Conservation (phyloP, 129 eudicot genomes). For the Helianthus tuberosus region DNA sequence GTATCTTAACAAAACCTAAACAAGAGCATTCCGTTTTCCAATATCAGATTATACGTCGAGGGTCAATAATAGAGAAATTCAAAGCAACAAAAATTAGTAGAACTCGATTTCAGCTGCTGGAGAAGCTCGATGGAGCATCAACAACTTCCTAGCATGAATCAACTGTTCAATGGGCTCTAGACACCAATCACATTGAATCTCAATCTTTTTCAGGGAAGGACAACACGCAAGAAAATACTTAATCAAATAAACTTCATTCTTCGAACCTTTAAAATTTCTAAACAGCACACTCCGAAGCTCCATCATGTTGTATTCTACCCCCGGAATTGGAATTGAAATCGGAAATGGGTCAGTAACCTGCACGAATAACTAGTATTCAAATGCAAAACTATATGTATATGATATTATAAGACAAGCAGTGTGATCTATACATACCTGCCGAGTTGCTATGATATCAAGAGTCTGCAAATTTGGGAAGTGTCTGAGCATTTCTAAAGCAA, state of each 20-base stretch:
- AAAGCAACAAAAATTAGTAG: too few species aligned
- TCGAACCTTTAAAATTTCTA: background rate
- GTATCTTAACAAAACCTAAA: too few species aligned
- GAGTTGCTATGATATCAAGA: background rate
- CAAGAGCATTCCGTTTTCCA: too few species aligned
- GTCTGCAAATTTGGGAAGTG: conserved; percentile 11
- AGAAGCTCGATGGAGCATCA: too few species aligned
- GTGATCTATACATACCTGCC: background rate
- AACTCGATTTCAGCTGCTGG: too few species aligned
- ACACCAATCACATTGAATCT: too few species aligned
- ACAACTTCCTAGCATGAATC: too few species aligned
- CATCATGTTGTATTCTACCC: background rate
- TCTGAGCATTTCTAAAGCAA: background rate
- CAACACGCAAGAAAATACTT: too few species aligned
- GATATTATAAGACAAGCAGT: background rate
- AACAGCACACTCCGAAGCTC: conserved; percentile 1
- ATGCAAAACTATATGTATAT: background rate
- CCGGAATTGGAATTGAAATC: background rate
- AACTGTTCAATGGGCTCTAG: too few species aligned
- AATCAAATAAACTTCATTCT: background rate
- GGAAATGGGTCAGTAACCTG: background rate
- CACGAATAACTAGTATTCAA: background rate
- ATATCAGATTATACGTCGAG: too few species aligned
- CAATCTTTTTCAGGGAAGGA: too few species aligned
- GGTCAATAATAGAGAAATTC: too few species aligned